Percentiles rank a stretch among this genome's conserved stretches.
phyloP scores from a whole-genome alignment of 805 yeast genomes.

The Candida insectorum region DNA sequence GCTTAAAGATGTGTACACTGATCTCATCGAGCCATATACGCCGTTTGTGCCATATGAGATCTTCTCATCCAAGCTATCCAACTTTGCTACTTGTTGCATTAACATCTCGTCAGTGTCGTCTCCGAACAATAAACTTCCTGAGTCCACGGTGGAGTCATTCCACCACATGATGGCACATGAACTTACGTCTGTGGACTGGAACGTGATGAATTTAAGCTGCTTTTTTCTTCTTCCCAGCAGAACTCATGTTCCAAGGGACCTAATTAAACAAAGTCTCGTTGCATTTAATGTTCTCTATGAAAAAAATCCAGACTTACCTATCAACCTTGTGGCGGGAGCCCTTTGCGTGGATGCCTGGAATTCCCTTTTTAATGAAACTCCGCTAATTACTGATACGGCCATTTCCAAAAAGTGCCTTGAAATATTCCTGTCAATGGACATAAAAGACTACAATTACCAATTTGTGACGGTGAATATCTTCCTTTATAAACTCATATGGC shows the following conservation, averaged over 20 bases:
- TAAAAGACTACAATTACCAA: constrained; percentile 14
- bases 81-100: constrained; percentile 17
- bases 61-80: constrained; percentile 10
- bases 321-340: constrained; percentile 15
- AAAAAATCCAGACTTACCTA: constrained; percentile 5
- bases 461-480: constrained; percentile 14
- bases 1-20: constrained; percentile 8
- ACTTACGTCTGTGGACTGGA: constrained; percentile 12
- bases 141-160: constrained; percentile 8
- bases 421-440: constrained; percentile 8
- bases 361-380: constrained; percentile 10
- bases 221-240: constrained; percentile 18
- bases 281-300: constrained; percentile 13
- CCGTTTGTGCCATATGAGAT: constrained; percentile 15
- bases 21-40: constrained; percentile 15
- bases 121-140: constrained; percentile 8
- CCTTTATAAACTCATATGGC: constrained; percentile 15
- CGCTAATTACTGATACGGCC: constrained; percentile 9
- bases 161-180: constrained; percentile 6
- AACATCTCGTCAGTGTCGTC: constrained; percentile 14
- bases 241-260: constrained; percentile 5
- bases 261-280: constrained; percentile 7
- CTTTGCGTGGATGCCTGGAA: constrained; percentile 17
- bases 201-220: constrained; percentile 11
- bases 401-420: constrained; percentile 2